Percentiles rank a stretch among this genome's conserved stretches.
These are phyloP conservation scores for Emiliania huxleyi DNA, from an alignment of 78 protist genomes.

Conservation along the genomic window DNA sequence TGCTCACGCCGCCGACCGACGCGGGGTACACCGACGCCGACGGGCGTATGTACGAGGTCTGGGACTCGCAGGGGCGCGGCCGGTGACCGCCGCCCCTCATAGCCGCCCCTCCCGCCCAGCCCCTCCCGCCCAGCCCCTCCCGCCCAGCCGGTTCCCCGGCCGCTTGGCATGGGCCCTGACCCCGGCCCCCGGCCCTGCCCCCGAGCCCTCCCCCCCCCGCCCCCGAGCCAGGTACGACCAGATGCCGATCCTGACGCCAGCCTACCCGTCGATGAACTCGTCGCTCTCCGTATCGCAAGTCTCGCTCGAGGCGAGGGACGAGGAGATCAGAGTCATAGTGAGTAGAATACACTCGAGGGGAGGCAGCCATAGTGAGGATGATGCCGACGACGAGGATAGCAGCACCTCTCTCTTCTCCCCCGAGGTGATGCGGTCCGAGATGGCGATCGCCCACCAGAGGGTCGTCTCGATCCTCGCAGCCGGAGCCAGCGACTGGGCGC, in stretches of 20 bases:
- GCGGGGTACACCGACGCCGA: neutral
- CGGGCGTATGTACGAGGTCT: neutral
- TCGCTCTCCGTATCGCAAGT: constrained; percentile 82
- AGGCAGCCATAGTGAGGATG: too few species aligned
- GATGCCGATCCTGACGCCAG: constrained; percentile 96
- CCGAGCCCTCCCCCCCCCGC: too few species aligned
- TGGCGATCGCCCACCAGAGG: neutral
- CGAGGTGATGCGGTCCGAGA: constrained; percentile 79
- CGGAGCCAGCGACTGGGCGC: constrained; percentile 26
- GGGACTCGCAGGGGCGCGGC: constrained; percentile 22
- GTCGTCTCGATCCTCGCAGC: neutral
- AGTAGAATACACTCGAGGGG: too few species aligned
- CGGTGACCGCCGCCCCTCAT: too few species aligned
- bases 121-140: too few species aligned
- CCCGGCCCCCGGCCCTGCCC: too few species aligned
- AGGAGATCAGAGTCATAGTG: too few species aligned
- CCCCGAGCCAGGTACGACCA: constrained; percentile 62
- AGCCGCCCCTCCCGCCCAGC: too few species aligned
- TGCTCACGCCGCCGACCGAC: neutral
- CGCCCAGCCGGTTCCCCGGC: too few species aligned
- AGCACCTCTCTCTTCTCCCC: too few species aligned
- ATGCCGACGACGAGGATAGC: too few species aligned
- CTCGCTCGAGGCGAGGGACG: constrained; percentile 71
- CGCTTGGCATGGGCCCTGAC: too few species aligned
- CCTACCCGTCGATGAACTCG: constrained; percentile 95